Conservation (phyloP, 345 rosid genomes). For the Arabidopsis suecica region DNA sequence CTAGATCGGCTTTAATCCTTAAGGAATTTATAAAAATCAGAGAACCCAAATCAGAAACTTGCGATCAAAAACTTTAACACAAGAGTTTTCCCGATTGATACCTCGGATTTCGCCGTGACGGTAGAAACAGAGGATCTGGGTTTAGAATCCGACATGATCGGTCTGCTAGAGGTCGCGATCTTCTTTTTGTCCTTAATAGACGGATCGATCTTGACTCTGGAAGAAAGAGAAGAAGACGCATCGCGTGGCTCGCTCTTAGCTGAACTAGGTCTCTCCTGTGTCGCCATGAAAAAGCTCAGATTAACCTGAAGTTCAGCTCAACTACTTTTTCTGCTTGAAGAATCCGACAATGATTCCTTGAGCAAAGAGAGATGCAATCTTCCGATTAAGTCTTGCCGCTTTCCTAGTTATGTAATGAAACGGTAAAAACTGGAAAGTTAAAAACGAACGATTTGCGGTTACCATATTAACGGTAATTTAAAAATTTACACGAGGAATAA, state of each 20-base stretch:
- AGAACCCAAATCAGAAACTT: constrained; percentile 10
- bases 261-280: constrained; percentile 54
- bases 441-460: constrained; percentile 2
- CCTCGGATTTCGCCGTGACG: constrained; percentile 59
- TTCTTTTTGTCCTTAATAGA: constrained; percentile 58
- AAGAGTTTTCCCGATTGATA: constrained; percentile 38
- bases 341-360: constrained; percentile 6
- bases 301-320: constrained; percentile 21
- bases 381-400: constrained; percentile 36
- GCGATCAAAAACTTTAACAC: not conserved
- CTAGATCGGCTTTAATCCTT: not conserved
- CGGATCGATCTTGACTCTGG: constrained; percentile 49
- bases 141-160: constrained; percentile 50
- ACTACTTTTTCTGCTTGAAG: constrained; percentile 19
- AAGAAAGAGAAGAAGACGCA: constrained; percentile 52
- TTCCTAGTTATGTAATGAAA: constrained; percentile 36
- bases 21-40: not conserved
- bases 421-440: constrained; percentile 24
- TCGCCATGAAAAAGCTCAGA: constrained; percentile 48
- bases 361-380: not conserved
- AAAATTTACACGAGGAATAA: not conserved
- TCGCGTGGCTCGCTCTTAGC: constrained; percentile 59
- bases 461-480: constrained; percentile 34
- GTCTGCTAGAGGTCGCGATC: constrained; percentile 58
- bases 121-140: constrained; percentile 50